These are phyloP conservation scores for Quercus dentata DNA, from an alignment of 306 rosid species.

Conservation along the genomic window DNA sequence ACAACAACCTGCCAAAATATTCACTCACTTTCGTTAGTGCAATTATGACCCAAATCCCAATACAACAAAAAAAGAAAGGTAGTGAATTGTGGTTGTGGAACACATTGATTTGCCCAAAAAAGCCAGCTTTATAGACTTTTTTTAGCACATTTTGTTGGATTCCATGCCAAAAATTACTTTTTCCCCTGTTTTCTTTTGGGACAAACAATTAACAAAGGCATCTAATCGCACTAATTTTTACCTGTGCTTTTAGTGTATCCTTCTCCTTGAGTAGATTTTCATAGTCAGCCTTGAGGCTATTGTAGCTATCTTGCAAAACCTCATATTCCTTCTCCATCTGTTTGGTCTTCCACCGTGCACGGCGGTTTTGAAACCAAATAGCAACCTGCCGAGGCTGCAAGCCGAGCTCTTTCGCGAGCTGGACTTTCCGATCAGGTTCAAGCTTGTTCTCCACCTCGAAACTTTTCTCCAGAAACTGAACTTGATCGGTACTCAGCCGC, in stretches of 20 bases:
- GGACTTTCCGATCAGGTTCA: constrained; percentile 72
- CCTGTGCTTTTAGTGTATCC: constrained; percentile 58
- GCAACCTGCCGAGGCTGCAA: constrained; percentile 97
- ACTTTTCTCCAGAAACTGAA: constrained; percentile 83
- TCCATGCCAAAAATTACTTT: no score
- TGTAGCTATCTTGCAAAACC: constrained; percentile 38
- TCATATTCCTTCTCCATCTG: constrained; percentile 82
- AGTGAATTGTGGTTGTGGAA: background rate
- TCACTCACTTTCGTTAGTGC: background rate
- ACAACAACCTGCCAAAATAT: constrained; percentile 39
- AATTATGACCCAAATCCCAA: background rate
- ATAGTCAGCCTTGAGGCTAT: constrained; percentile 51
- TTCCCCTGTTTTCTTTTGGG: no score
- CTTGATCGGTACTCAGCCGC: constrained; percentile 56
- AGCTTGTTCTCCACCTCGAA: constrained; percentile 86
- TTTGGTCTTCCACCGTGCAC: constrained; percentile 82
- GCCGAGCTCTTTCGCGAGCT: constrained; percentile 70
- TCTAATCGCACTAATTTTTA: constrained; percentile 5
- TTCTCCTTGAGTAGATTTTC: constrained; percentile 62
- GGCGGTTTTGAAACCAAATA: constrained; percentile 94
- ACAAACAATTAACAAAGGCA: no score
- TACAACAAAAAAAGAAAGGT: background rate
- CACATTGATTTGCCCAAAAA: no score
- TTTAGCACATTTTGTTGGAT: no score
- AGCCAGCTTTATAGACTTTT: no score